Conservation (phyloP, 2,329 filamentous ascomycete genomes). For the Fusarium sp. region DNA sequence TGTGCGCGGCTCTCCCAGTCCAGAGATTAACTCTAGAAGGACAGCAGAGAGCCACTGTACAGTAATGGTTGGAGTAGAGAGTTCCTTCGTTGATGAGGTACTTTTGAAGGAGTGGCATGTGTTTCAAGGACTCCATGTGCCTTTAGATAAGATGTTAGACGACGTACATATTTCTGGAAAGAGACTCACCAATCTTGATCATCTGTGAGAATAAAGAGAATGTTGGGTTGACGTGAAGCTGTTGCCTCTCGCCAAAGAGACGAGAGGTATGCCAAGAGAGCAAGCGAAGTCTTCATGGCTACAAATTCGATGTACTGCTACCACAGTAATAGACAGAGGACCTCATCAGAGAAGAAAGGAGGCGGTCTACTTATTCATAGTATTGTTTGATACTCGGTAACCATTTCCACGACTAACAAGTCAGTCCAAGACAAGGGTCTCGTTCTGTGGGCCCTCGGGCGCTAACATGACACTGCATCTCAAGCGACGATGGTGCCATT, state of each 20-base stretch:
- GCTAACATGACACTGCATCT: not conserved
- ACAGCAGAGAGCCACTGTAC: not conserved
- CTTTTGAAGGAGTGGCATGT: not conserved
- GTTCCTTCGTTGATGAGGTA: not conserved
- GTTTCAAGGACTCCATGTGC: not conserved
- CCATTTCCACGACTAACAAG: not conserved
- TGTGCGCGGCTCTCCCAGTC: not conserved
- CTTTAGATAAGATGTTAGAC: not conserved
- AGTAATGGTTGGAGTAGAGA: not conserved
- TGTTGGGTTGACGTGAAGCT: not conserved
- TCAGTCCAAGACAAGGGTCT: not conserved
- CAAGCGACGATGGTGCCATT: not conserved
- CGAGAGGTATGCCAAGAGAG: not conserved
- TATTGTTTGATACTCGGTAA: not conserved
- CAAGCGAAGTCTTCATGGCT: not conserved
- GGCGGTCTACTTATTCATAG: not conserved
- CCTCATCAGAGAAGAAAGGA: not conserved
- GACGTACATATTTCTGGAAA: fast-evolving
- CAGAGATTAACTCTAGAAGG: not conserved
- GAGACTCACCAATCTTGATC: not conserved
- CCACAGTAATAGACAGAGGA: not conserved
- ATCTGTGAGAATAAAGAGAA: not conserved
- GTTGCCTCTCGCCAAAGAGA: not conserved
- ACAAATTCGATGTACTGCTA: fast-evolving
- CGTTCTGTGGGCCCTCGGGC: too few relatives aligned